These are phyloP conservation scores for Thielaviopsis ethacetica DNA, from an alignment of 2,329 filamentous ascomycete genomes.

Conservation along the genomic window DNA sequence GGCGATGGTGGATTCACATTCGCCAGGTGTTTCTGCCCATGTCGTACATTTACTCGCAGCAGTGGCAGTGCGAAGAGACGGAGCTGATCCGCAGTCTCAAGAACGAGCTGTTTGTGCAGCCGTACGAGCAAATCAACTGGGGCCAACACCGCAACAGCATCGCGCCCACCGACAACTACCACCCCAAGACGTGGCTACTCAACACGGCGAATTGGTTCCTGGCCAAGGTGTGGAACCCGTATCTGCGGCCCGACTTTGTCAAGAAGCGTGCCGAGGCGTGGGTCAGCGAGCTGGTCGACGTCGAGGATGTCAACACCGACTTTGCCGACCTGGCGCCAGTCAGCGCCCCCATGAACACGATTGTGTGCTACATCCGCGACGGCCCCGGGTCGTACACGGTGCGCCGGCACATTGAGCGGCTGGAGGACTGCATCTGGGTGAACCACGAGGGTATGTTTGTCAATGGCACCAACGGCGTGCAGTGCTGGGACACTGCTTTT, in stretches of 20 bases:
- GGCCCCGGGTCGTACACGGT: slow-evolving; percentile 60
- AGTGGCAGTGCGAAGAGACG: slow-evolving; percentile 62
- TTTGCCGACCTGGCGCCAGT: slow-evolving; percentile 78
- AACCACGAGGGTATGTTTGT: slow-evolving; percentile 84
- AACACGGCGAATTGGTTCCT: slow-evolving; percentile 65
- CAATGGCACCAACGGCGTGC: slow-evolving; percentile 96
- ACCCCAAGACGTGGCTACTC: slow-evolving; percentile 76
- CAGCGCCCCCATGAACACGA: slow-evolving; percentile 77
- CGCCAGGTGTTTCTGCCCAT: slow-evolving; percentile 92
- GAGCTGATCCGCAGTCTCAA: slow-evolving; percentile 56
- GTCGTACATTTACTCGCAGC: slow-evolving; percentile 75
- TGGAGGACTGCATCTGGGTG: slow-evolving; percentile 82
- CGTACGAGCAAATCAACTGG: slow-evolving; percentile 67
- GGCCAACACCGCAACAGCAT: slow-evolving; percentile 67
- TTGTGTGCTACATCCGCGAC: slow-evolving; percentile 71
- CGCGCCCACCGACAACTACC: slow-evolving; percentile 66
- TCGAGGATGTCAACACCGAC: slow-evolving; percentile 87
- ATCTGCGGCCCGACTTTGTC: slow-evolving; percentile 49
- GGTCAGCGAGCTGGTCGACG: slow-evolving; percentile 67
- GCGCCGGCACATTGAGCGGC: slow-evolving; percentile 58
- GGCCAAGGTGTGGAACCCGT: slow-evolving; percentile 65
- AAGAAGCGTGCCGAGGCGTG: slow-evolving; percentile 61
- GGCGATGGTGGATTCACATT: slow-evolving; percentile 97
- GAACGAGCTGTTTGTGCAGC: slow-evolving; percentile 67
- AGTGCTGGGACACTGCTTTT: slow-evolving; percentile 93